Percentiles rank a stretch among this genome's conserved stretches.
phyloP scores from a whole-genome alignment of 106 monocot species.

The Triglochin maritima region DNA sequence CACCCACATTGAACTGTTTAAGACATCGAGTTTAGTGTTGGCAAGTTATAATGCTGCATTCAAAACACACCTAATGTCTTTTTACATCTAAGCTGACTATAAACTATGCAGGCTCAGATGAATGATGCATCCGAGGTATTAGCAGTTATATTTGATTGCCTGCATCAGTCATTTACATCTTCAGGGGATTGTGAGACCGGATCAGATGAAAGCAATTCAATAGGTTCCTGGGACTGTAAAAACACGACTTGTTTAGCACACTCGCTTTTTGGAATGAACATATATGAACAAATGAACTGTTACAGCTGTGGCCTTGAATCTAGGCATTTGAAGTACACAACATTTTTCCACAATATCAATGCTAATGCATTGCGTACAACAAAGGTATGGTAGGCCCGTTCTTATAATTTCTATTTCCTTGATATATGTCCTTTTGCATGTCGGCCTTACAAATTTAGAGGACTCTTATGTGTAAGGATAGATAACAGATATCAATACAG shows the following conservation, averaged over 20 bases:
- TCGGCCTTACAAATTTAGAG: neutral
- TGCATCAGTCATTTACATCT: constrained; percentile 60
- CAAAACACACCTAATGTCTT: too few relatives aligned
- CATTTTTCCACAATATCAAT: constrained; percentile 96
- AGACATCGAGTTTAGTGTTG: too few relatives aligned
- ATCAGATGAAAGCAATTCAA: constrained; percentile 31
- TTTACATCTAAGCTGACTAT: too few relatives aligned
- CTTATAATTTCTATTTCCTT: neutral
- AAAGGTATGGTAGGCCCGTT: constrained; percentile 37
- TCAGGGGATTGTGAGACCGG: constrained; percentile 16
- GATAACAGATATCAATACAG: too few relatives aligned
- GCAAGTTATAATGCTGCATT: too few relatives aligned
- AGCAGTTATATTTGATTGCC: constrained; percentile 79
- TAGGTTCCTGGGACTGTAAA: constrained; percentile 75
- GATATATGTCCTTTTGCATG: neutral
- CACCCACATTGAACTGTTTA: too few relatives aligned
- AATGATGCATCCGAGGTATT: constrained; percentile 99
- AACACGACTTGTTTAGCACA: constrained; percentile 66
- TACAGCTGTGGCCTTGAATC: constrained; percentile 57
- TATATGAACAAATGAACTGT: constrained; percentile 89
- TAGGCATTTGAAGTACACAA: constrained; percentile 73
- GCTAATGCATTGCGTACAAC: constrained; percentile 75
- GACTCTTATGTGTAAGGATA: too few relatives aligned
- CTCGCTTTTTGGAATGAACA: constrained; percentile 77
- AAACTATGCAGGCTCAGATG: constrained; percentile 64